A percentile compares a stretch with the other conserved stretches of the same genome.
These are phyloP conservation scores for Amphibolis antarctica DNA, from an alignment of 106 monocot genomes.

Conservation along the genomic window DNA sequence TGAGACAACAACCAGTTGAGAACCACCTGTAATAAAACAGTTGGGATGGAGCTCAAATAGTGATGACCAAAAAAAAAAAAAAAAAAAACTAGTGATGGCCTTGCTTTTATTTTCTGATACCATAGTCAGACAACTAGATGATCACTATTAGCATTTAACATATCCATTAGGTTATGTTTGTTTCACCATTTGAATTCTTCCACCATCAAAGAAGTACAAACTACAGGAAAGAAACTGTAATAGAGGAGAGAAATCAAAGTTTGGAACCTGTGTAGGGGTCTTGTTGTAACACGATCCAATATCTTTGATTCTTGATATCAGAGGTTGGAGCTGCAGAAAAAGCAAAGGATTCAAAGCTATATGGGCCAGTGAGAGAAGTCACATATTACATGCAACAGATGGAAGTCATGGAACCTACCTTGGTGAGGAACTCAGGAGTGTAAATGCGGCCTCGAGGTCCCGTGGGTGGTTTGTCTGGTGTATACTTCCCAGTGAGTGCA, in stretches of 20 bases:
- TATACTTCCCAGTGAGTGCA: constrained; percentile 82
- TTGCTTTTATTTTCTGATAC: too few species aligned
- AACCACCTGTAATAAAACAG: constrained; percentile 16
- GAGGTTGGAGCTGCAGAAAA: constrained; percentile 70
- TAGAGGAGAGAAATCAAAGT: background rate
- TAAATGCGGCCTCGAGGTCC: constrained; percentile 91
- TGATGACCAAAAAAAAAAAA: too few species aligned
- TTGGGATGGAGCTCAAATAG: background rate
- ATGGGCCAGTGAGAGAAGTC: background rate
- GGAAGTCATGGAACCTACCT: constrained; percentile 30
- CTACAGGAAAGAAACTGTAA: background rate
- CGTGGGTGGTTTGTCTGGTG: constrained; percentile 73
- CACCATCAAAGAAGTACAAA: background rate
- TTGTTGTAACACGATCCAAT: constrained; percentile 62
- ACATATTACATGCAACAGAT: background rate
- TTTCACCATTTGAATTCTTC: too few species aligned
- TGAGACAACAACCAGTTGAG: constrained; percentile 24
- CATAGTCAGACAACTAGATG: too few species aligned
- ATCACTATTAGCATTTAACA: too few species aligned
- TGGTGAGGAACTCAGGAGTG: constrained; percentile 67
- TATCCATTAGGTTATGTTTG: too few species aligned
- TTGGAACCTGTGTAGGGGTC: constrained; percentile 72
- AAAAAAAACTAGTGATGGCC: too few species aligned
- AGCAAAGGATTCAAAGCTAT: background rate
- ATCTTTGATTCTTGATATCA: constrained; percentile 60